Conservation (phyloP, 345 rosid genomes). For the Camelina hispida region DNA sequence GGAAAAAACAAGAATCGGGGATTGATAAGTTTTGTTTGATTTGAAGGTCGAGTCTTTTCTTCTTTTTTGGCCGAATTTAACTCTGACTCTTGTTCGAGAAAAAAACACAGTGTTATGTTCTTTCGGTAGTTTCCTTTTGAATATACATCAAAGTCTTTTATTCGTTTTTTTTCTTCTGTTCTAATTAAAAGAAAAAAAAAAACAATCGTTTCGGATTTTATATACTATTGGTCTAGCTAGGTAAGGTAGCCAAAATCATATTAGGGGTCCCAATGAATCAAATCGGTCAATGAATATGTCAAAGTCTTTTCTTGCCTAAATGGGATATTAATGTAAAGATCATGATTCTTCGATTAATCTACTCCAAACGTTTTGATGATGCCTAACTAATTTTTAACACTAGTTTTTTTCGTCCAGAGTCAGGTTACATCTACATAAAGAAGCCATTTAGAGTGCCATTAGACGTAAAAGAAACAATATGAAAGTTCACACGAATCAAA, state of each 20-base stretch:
- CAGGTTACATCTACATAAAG: slow-evolving; percentile 36
- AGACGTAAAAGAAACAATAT: slow-evolving; percentile 30
- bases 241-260: background rate
- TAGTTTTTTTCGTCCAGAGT: slow-evolving; percentile 9
- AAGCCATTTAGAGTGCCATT: slow-evolving; percentile 3
- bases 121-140: slow-evolving; percentile 15
- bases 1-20: slow-evolving; percentile 8
- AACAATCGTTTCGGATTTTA: background rate
- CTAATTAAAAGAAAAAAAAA: background rate
- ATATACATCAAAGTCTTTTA: slow-evolving; percentile 11
- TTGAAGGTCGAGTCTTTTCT: slow-evolving; percentile 9
- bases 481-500: background rate
- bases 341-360: background rate
- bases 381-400: slow-evolving; percentile 7
- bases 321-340: background rate
- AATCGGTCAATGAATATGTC: background rate
- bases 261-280: background rate
- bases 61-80: slow-evolving; percentile 11
- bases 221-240: background rate
- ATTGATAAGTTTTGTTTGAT: slow-evolving; percentile 17
- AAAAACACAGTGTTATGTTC: background rate
- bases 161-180: background rate
- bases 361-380: slow-evolving; percentile 6
- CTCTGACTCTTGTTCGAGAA: background rate
- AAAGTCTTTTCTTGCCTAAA: background rate